Percentiles rank a stretch among this genome's conserved stretches.
Evolutionary conservation across 495 filamentous ascomycete species (phyloP).

Genomic region (Podospora tetraspora): DNA sequence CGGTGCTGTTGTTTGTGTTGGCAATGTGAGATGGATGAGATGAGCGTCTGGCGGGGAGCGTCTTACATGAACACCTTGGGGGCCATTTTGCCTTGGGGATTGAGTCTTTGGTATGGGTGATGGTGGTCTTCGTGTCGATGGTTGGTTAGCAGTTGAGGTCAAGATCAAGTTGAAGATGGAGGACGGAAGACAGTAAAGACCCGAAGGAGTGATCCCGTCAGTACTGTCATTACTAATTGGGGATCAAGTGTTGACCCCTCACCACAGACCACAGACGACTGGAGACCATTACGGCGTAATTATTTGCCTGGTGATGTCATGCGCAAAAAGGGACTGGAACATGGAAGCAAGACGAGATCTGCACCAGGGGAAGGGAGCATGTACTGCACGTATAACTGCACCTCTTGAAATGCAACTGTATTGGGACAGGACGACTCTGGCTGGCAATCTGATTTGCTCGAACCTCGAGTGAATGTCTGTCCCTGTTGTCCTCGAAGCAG

Average conservation of each 20-base stretch:
- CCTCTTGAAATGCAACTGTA: neutral
- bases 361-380: neutral
- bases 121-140: neutral
- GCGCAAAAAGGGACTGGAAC: too few species aligned
- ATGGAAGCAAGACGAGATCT: neutral
- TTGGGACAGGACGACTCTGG: neutral
- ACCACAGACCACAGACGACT: neutral
- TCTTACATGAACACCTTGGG: constrained; percentile 39
- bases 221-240: neutral
- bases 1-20: constrained; percentile 25
- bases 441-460: neutral
- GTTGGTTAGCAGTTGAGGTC: neutral
- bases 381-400: neutral
- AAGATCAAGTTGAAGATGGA: neutral
- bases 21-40: neutral
- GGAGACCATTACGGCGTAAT: neutral
- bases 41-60: neutral
- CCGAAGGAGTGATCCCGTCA: neutral
- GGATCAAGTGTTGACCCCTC: neutral
- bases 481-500: neutral
- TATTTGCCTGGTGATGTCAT: neutral
- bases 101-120: neutral
- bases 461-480: neutral
- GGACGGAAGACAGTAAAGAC: neutral
- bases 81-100: constrained; percentile 19